Conservation (phyloP, 2,329 filamentous ascomycete species). For the Pseudopyricularia javanii region DNA sequence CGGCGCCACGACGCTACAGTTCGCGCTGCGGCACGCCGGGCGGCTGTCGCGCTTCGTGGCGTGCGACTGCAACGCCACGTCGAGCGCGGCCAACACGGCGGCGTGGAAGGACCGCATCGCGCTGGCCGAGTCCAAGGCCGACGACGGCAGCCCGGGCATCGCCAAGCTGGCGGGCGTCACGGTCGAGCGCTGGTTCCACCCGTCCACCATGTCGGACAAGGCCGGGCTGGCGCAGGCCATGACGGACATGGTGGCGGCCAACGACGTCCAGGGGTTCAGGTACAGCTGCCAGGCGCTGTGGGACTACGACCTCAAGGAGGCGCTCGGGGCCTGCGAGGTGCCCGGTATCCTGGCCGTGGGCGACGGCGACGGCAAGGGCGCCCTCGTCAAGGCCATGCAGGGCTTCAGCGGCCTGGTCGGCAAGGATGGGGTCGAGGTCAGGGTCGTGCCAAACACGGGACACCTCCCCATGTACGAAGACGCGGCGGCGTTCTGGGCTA, state of each 20-base stretch:
- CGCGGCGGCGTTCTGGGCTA: constrained; percentile 53
- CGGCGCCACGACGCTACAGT: constrained; percentile 64
- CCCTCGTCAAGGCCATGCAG: constrained; percentile 68
- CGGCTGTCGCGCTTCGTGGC: constrained; percentile 51
- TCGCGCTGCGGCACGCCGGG: constrained; percentile 52
- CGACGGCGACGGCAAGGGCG: constrained; percentile 55
- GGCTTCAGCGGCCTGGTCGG: constrained; percentile 53
- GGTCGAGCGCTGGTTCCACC: constrained; percentile 70
- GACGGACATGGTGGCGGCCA: constrained; percentile 55
- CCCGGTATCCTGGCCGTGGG: constrained; percentile 62
- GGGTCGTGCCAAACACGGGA: constrained; percentile 56
- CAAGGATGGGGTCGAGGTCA: constrained; percentile 40
- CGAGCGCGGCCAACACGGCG: constrained; percentile 60
- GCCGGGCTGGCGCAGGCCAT: constrained; percentile 40
- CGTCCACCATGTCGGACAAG: constrained; percentile 29
- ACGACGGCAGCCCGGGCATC: constrained; percentile 44
- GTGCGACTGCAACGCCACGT: constrained; percentile 67
- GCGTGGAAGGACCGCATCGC: constrained; percentile 70
- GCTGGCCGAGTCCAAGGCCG: constrained; percentile 42
- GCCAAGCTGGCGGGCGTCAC: constrained; percentile 56
- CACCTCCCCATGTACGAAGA: constrained; percentile 80
- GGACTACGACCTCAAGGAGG: constrained; percentile 52
- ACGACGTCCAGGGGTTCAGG: constrained; percentile 58
- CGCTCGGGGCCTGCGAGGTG: constrained; percentile 39
- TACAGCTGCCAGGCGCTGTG: constrained; percentile 59